A percentile compares a stretch with the other conserved stretches of the same genome.
Conservation (phyloP, 2,329 filamentous ascomycete species). For the Scytalidium sp. region DNA sequence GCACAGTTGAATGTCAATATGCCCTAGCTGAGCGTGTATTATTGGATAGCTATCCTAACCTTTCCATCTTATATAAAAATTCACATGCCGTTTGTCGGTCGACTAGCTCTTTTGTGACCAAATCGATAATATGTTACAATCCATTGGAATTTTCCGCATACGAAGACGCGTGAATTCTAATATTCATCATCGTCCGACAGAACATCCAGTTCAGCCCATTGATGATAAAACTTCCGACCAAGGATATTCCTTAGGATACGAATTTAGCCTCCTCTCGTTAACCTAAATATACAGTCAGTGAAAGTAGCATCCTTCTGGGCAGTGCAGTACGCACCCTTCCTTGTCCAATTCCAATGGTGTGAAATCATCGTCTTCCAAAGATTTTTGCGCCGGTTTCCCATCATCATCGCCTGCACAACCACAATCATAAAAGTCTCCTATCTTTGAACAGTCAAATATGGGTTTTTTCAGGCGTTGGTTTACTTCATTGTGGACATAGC, state of each 20-base stretch:
- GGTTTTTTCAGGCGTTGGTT: slow-evolving; percentile 62
- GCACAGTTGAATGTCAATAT: no score
- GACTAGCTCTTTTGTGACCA: no score
- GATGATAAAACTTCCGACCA: not conserved
- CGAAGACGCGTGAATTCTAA: not conserved
- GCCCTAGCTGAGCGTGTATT: no score
- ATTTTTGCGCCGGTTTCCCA: slow-evolving; percentile 34
- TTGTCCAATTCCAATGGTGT: slow-evolving; percentile 29
- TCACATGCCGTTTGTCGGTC: no score
- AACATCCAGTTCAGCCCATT: not conserved
- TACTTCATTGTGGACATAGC: slow-evolving; percentile 65
- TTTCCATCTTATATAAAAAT: no score
- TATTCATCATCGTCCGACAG: not conserved
- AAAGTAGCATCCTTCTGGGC: not conserved
- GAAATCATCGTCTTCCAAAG: slow-evolving; percentile 24
- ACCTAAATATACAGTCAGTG: slow-evolving; percentile 4
- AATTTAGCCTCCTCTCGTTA: slow-evolving; percentile 20
- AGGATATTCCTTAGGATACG: not conserved
- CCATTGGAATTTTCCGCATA: not conserved
- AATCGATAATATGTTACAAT: no score
- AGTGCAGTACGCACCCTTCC: slow-evolving; percentile 21
- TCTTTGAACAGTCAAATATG: slow-evolving; percentile 62
- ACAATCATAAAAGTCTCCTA: slow-evolving; percentile 71
- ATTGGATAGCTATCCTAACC: no score
- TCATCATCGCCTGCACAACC: slow-evolving; percentile 65